Base-by-base conservation (phyloP, 106 monocot genomes). In the Alisma plantagoaquatica region DNA sequence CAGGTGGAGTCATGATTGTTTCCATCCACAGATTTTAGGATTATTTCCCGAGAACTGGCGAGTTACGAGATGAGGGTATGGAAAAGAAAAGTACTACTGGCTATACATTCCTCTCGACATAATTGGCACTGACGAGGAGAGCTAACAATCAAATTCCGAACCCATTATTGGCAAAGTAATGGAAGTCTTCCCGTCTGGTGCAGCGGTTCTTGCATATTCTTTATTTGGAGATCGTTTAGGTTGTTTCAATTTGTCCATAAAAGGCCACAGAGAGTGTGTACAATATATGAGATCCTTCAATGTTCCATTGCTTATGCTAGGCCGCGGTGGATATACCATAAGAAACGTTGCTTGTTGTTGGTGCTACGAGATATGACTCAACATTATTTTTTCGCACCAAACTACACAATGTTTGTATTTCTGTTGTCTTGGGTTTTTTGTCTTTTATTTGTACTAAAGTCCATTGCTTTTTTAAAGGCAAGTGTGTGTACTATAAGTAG, bases 231-330 rank as follows among this genome's bases (percentile, higher is more conserved):
- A 46, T 46, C 11, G 45, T 15, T 17, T 46, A 17, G 45, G 45
- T 46, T 46, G 45, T 17, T 46, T 46, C 45, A 46, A 46, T 18
- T 17, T 46, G n/a, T 46, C 45, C 11, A 46, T 46, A 10, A 46
- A 18, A 18, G 45, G 45, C 5, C 45, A 46, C 19, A 18, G 12
- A 11, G 45, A 46, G 7, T 46, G 45, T 46, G 12, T 46, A 18
- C 5, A 18, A 11, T 46, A 15, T 17, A 9, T 46, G 7, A 46
- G 45, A 46, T 46, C 45, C 3, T 46, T 46, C 45, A 46, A 46
- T 46, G 45, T 38, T 38, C 35, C 35, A 14, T 38, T 38, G 14
- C 14, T 38, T 7, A 6, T 38, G 9, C 35, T 38, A 38, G 35
- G 35, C 35, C 9, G 35, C 14, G 35, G 35, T 7, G 35, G 35